Conservation (phyloP, 305 asterid species). For the Fraxinus platypoda region DNA sequence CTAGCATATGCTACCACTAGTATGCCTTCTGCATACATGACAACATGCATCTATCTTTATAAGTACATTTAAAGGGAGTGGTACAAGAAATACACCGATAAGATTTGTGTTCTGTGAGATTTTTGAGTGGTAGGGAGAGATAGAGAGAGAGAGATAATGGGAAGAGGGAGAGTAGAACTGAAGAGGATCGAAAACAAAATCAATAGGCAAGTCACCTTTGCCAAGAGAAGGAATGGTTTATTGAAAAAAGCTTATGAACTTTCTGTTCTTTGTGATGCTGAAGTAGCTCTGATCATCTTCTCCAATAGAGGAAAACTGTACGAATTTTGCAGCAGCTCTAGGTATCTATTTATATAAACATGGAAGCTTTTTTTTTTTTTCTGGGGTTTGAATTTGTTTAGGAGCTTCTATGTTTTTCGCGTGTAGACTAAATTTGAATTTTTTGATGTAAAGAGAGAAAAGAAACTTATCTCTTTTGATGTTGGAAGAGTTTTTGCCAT, state of each 20-base stretch:
- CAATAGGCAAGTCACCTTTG: conserved; percentile 9
- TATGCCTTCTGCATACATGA: conserved; percentile 9
- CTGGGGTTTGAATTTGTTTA: neutral
- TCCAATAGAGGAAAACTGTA: conserved; percentile 18
- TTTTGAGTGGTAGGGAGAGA: neutral
- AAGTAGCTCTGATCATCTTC: conserved; percentile 20
- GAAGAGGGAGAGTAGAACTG: neutral
- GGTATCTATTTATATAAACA: neutral
- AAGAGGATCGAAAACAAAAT: neutral
- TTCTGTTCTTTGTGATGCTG: conserved; percentile 10
- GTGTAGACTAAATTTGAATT: neutral
- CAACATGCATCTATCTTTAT: neutral
- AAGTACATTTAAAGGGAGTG: neutral
- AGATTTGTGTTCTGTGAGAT: neutral
- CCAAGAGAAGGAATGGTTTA: conserved; percentile 1
- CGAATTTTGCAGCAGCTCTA: conserved; percentile 19
- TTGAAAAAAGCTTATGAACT: conserved; percentile 3
- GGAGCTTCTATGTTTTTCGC: neutral
- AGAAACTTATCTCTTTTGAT: neutral
- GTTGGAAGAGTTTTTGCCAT: conserved; percentile 1
- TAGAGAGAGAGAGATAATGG: neutral
- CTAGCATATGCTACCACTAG: neutral
- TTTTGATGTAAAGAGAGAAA: neutral
- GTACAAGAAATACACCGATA: neutral
- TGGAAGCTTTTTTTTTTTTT: neutral